Percentiles rank a stretch among this genome's conserved stretches.
phyloP scores from a whole-genome alignment of 176 grass and related monocot species.

The Triticum urartu region DNA sequence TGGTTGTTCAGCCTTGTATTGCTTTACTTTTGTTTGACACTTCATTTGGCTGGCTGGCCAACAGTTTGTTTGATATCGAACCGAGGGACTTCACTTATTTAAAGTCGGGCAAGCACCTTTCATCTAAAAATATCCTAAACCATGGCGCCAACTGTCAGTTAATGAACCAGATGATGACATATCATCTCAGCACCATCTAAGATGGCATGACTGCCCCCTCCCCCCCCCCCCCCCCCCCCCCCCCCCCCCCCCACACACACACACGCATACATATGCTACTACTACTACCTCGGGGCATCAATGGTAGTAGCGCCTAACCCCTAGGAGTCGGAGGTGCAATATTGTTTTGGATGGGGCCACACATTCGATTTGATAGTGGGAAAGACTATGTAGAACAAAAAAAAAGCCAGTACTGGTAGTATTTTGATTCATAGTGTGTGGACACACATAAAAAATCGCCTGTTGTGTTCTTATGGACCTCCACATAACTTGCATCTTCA shows the following conservation, averaged over 20 bases:
- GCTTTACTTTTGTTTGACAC: not conserved
- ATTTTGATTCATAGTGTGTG: no score
- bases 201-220: no score
- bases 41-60: not conserved
- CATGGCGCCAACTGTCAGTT: not conserved
- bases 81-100: not conserved
- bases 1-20: not conserved
- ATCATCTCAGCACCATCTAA: no score
- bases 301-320: not conserved
- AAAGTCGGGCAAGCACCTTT: not conserved
- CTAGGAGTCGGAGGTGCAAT: not conserved
- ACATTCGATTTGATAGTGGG: not conserved
- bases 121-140: not conserved
- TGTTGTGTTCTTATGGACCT: not conserved
- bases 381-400: not conserved
- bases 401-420: no score
- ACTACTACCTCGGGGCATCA: not conserved
- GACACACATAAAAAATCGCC: not conserved
- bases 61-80: not conserved
- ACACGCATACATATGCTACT: no score
- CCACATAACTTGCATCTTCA: not conserved
- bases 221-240: no score
- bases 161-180: no score
- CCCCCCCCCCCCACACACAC: no score
- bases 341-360: not conserved